Conservation (phyloP, 768 basidiomycete genomes). For the Gautieria morchelliformis region DNA sequence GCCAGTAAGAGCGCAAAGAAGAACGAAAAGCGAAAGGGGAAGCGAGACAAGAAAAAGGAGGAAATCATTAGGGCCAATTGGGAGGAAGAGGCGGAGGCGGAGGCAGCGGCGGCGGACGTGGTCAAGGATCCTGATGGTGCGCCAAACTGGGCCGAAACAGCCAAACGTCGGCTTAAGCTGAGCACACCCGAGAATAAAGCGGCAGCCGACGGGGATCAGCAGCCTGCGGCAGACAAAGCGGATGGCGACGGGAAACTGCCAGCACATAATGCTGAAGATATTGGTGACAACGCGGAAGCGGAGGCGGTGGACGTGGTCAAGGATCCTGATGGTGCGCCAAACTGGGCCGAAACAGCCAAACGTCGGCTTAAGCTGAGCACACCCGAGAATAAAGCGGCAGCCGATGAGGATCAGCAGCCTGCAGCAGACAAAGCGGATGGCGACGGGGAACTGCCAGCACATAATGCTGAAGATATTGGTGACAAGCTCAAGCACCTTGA, state of each 20-base stretch:
- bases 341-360: conserved; percentile 14
- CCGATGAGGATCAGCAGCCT: too few relatives aligned
- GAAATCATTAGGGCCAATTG: conserved; percentile 62
- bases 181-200: too few relatives aligned
- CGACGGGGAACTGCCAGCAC: too few relatives aligned
- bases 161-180: neutral
- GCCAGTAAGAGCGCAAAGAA: conserved; percentile 50
- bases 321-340: conserved; percentile 18
- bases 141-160: conserved; percentile 14
- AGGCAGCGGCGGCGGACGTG: conserved; percentile 22
- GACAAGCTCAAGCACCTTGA: neutral
- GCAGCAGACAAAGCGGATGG: too few relatives aligned
- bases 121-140: conserved; percentile 18
- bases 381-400: too few relatives aligned
- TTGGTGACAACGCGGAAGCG: neutral
- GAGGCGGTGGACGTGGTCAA: conserved; percentile 15
- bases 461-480: neutral
- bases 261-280: neutral
- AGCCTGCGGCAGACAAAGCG: too few relatives aligned
- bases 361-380: too few relatives aligned
- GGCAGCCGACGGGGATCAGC: too few relatives aligned
- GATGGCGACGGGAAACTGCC: too few relatives aligned
- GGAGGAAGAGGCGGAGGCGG: conserved; percentile 39
- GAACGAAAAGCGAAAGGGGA: conserved; percentile 75
- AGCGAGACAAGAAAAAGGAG: conserved; percentile 56